Base-by-base conservation (phyloP, 1,139 yeast species). In the Pichia norvegensis region DNA sequence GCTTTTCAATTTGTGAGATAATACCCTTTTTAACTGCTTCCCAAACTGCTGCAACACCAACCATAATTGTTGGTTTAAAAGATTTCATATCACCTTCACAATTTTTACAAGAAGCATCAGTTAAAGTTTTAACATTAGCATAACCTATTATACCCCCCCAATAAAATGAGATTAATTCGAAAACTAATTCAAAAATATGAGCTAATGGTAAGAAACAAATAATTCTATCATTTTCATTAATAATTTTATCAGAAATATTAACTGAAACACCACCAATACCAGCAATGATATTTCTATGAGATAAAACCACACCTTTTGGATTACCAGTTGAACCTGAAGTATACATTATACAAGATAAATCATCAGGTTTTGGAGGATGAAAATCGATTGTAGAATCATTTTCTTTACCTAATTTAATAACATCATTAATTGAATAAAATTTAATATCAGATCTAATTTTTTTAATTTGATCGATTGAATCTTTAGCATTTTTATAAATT, bases 41-140 rank as follows among this genome's bases (percentile, higher is more conserved):
- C 96, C 97, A 94, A 46, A 92, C 97, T 2, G 98, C 96, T 16
- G 98, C 97, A 47, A 94, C 98, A 64, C 96, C 98, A 54, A 88
- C 96, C 96, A 92, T 86, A 55, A 92, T 68, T 11, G 96, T 84
- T 51, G 99, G 99, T 64, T 78, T 76, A 67, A 87, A 86, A 62
- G 85, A 88, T 49, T 76, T 76, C 69, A 92, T 78, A 65, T 92
- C 99, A 58, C 96, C 92, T 50, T 76, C 69, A 70, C 95, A 88
- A 68, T 92, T 85, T 61, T 78, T 81, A 62, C 85, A 79, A 5
- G 95, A 85, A 1, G 74, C 71, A 55, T 85, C 95, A 23, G 95
- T 80, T 55, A 94, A 73, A 29, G 98, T 92, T 69, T 90, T 88
- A 54, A 92, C 97, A 57, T 76, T 82, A 46, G 95, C 98, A 66